Percentiles rank a stretch among this genome's conserved stretches.
phyloP scores from a whole-genome alignment of 345 rosid genomes.

The Theobroma cacao region DNA sequence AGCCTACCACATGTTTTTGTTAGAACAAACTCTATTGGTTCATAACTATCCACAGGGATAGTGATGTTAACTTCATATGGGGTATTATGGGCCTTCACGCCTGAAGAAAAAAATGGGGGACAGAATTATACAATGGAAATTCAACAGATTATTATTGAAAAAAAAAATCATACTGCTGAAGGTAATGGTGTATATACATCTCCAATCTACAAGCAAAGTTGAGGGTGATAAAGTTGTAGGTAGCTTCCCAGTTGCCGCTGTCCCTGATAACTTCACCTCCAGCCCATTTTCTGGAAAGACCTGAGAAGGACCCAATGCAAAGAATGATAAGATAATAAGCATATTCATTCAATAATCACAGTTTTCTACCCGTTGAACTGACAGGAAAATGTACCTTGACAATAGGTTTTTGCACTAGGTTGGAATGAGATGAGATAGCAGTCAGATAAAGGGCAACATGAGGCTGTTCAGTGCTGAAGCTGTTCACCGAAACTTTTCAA shows the following conservation, averaged over 20 bases:
- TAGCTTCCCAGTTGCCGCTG: constrained; percentile 56
- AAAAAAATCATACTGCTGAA: constrained; percentile 5
- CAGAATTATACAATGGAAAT: constrained; percentile 9
- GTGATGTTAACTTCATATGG: constrained; percentile 80
- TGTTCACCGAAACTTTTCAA: constrained; percentile 21
- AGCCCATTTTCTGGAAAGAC: constrained; percentile 75
- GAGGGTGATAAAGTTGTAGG: constrained; percentile 92
- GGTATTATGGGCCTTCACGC: constrained; percentile 47
- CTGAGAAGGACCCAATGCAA: constrained; percentile 30
- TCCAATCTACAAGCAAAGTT: constrained; percentile 73
- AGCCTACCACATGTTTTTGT: constrained; percentile 77
- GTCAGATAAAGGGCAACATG: constrained; percentile 81
- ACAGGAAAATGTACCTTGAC: constrained; percentile 42
- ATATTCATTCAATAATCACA: neutral
- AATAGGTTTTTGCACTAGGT: constrained; percentile 60
- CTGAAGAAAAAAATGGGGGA: constrained; percentile 33
- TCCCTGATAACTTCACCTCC: constrained; percentile 60
- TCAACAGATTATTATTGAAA: constrained; percentile 18
- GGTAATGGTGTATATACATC: constrained; percentile 45
- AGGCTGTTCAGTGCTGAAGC: constrained; percentile 82
- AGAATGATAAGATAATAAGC: constrained; percentile 7
- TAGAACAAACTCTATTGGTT: constrained; percentile 74
- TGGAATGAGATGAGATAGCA: constrained; percentile 73
- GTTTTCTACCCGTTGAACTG: constrained; percentile 1
- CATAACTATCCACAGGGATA: constrained; percentile 77